These are phyloP conservation scores for Penicillium sp. DNA, from an alignment of 2,329 filamentous ascomycete genomes.

Conservation along the genomic window DNA sequence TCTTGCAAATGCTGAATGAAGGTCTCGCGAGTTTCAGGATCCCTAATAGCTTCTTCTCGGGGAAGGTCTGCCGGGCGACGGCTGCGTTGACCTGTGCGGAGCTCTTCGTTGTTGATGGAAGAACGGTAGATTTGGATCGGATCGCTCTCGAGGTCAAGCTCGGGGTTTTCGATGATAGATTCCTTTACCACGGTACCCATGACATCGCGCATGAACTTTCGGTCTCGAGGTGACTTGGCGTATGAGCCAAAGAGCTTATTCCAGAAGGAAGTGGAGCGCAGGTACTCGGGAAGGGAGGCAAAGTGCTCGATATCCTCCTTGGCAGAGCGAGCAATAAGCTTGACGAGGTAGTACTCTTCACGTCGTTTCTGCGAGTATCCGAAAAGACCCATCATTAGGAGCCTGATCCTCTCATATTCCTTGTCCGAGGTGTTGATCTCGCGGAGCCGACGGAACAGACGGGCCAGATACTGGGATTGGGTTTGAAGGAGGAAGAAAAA, in stretches of 20 bases:
- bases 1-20: conserved; percentile 96
- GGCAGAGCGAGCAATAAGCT: conserved; percentile 77
- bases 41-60: conserved; percentile 90
- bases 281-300: conserved; percentile 73
- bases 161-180: conserved; percentile 88
- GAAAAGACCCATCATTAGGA: conserved; percentile 93
- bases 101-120: conserved; percentile 94
- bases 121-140: conserved; percentile 96
- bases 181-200: conserved; percentile 82
- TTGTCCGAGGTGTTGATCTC: conserved; percentile 85
- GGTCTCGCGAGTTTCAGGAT: conserved; percentile 83
- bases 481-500: conserved; percentile 97
- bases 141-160: conserved; percentile 90
- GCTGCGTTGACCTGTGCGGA: conserved; percentile 83
- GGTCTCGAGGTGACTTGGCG: conserved; percentile 83
- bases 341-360: conserved; percentile 95
- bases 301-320: conserved; percentile 80
- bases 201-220: conserved; percentile 86
- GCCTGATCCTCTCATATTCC: conserved; percentile 87
- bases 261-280: conserved; percentile 92
- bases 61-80: conserved; percentile 78
- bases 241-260: conserved; percentile 82
- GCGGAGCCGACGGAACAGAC: conserved; percentile 79
- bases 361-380: conserved; percentile 95
- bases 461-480: conserved; percentile 88